These are phyloP conservation scores for Neonothopanus nambi DNA, from an alignment of 1,284 basidiomycete species.

Conservation along the genomic window DNA sequence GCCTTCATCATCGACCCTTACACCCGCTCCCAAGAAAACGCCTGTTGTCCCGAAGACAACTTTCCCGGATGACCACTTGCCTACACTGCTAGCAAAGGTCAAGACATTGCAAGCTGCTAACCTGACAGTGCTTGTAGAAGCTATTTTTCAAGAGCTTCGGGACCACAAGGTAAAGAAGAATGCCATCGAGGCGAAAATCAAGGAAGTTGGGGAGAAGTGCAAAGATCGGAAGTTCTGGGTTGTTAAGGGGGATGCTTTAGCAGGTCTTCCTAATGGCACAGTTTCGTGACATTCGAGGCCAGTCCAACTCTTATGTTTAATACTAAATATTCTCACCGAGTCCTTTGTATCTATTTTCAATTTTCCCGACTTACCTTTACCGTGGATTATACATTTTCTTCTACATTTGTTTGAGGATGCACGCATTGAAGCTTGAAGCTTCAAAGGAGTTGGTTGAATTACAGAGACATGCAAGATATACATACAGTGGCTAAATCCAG, in stretches of 20 bases:
- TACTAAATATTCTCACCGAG: too few species aligned
- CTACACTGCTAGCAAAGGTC: conserved; percentile 59
- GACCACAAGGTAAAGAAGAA: conserved; percentile 75
- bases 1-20: conserved; percentile 3
- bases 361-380: too few species aligned
- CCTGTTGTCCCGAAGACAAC: conserved; percentile 48
- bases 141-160: conserved; percentile 67
- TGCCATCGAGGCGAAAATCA: conserved; percentile 76
- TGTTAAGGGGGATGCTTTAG: conserved; percentile 39
- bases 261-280: too few species aligned
- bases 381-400: too few species aligned
- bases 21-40: conserved; percentile 29
- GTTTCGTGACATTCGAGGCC: too few species aligned
- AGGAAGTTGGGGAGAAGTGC: conserved; percentile 72
- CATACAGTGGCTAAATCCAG: too few species aligned
- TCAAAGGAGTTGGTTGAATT: too few species aligned
- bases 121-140: conserved; percentile 67
- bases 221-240: conserved; percentile 71
- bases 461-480: too few species aligned
- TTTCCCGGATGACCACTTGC: conserved; percentile 68
- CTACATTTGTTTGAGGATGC: too few species aligned
- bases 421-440: too few species aligned
- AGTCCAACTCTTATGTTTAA: too few species aligned
- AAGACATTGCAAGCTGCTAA: conserved; percentile 54
- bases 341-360: too few species aligned